Evolutionary conservation across 1,284 basidiomycete genomes (phyloP), one percentile per base, ranked within the genome.

Genomic region (Pholiota adiposa): DNA sequence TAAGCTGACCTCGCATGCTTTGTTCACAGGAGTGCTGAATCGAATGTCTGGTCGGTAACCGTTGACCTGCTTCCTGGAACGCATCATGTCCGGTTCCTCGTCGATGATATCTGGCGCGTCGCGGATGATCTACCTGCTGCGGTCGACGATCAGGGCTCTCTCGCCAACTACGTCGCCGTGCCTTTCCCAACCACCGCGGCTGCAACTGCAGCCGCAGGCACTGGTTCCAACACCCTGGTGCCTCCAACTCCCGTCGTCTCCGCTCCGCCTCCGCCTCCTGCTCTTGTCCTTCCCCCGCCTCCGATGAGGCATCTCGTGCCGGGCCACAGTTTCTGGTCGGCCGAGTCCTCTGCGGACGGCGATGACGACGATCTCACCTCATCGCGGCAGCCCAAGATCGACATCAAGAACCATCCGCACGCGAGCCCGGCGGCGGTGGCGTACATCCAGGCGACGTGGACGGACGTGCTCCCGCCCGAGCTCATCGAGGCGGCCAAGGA

Each of bases 1-100:
- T 25, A 27, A 14, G 6, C 44, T 46, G 44, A 46, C 21, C 50
- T 58, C n/a, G 40, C 27, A 8, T 52, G 21, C 23, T 12, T 51
- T 48, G 27, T 48, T 52, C 43, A 21, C 11, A 21, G 19, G 23
- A 33, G 48, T 18, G 48, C 56, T 23, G 50, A 51, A 12, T 48
- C 48, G 43, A 61, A 55, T 18, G 46, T 46, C 31, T 58, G 52
- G 36, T 29, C 48, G 8, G 36, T 50, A 27, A 56, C 56, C 23
- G 50, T 52, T 29, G 51, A 58, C 16, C 84, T 97, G 2, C 86
- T 89, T 12, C 95, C 96, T 0, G 97, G 97, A 21, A 96, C 96
- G 1, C 96, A 99, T 72, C 93, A 97, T 62, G 84, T 98, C 72
- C 95, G 96, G 65, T 99, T 98, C 80, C 87, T 98, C 66, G 94